Base-by-base conservation (phyloP, 257 asterid genomes). In the Haberlea rhodopensis region DNA sequence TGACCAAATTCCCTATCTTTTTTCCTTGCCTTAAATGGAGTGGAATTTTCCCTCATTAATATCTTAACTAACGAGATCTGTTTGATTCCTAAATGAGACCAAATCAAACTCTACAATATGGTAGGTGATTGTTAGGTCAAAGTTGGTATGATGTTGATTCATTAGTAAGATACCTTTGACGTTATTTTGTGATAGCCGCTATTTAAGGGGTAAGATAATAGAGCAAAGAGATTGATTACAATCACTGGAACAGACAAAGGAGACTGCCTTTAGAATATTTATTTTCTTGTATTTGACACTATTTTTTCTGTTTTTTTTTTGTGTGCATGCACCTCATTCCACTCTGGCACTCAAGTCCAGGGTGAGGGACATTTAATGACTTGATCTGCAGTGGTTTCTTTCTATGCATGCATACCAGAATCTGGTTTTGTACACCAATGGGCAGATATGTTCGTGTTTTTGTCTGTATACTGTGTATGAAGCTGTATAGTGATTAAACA, bases 21-120 rank as follows among this genome's bases (percentile, higher is more conserved):
- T 46, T 9, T 8, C 40, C 62, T 48, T 56, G 40, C 61, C 19
- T 61, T 61, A 24, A 48, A 56, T 48, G 62, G 48, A 25, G 5
- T 6, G 9, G 9, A 24, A 29, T 26, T 31, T n/a, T 6, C n/a
- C 13, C 45, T 32, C 34, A 60, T 66, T 67, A 55, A 13, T 27
- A 15, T 40, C 19, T 22, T 43, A 23, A 11, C 55, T 28, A 22
- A 24, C 51, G 62, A 16, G 27, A 57, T 51, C 32, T 11, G 2
- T 23, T 34, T 19, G 59, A 1, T n/a, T n/a, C n/a, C n/a, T n/a
- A n/a, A n/a, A n/a, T n/a, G n/a, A n/a, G n/a, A n/a, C n/a, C n/a
- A n/a, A n/a, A n/a, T n/a, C n/a, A n/a, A n/a, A n/a, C n/a, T n/a
- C n/a, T n/a, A n/a, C n/a, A n/a, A 7, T 32, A 32, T 37, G 53